Percentiles rank a stretch among this genome's conserved stretches.
These are phyloP conservation scores for Mimosa bimucronata DNA, from an alignment of 306 rosid species.

Conservation along the genomic window DNA sequence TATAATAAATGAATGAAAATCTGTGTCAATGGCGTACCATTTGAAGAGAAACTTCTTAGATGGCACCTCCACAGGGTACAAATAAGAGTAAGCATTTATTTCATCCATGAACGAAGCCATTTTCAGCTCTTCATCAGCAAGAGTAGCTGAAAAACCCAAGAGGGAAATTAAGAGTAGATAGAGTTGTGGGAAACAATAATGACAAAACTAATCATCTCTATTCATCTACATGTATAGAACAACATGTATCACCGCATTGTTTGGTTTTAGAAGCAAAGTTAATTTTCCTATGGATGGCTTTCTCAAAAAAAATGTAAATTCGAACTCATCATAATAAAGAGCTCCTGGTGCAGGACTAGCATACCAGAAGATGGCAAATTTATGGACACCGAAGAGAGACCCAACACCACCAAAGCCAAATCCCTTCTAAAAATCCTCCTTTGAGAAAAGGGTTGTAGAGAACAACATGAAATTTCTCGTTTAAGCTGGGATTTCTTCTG, in stretches of 20 bases:
- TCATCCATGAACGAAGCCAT: conserved; percentile 72
- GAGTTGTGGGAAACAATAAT: neutral
- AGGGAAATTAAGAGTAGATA: conserved; percentile 2
- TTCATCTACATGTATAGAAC: neutral
- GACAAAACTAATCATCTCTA: conserved; percentile 25
- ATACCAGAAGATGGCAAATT: conserved; percentile 14
- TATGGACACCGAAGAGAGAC: conserved; percentile 1
- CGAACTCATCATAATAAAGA: neutral
- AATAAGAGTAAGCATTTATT: conserved; percentile 78
- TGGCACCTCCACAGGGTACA: conserved; percentile 75
- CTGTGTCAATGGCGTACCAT: conserved; percentile 58
- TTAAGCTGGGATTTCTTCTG: neutral
- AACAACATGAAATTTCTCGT: neutral
- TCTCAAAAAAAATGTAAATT: conserved; percentile 10
- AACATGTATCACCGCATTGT: neutral
- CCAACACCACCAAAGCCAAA: conserved; percentile 9
- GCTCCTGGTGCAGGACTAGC: neutral
- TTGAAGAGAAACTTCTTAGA: conserved; percentile 70
- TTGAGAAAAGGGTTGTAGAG: neutral
- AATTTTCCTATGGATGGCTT: neutral
- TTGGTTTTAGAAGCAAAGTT: neutral
- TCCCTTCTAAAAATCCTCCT: neutral
- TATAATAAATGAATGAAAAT: neutral
- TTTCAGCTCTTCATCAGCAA: conserved; percentile 71
- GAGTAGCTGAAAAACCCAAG: conserved; percentile 45